Evolutionary conservation across 768 basidiomycete genomes (phyloP).

Genomic region (Imleria badia): DNA sequence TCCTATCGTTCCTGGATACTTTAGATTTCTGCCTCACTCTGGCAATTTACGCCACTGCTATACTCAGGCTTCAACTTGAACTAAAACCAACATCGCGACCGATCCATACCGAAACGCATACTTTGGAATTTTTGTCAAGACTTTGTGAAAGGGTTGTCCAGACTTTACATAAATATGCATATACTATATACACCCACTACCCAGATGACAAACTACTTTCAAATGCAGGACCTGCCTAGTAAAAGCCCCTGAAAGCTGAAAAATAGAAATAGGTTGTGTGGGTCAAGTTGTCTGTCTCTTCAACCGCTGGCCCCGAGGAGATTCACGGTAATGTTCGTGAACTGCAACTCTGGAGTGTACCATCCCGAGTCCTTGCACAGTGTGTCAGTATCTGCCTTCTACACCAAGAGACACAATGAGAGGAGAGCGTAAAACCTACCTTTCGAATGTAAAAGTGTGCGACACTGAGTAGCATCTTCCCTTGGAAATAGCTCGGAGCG

Average conservation of each 20-base stretch:
- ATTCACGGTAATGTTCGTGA: not conserved
- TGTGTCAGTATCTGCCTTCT: not conserved
- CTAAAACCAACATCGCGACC: no score
- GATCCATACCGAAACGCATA: no score
- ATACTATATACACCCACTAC: not conserved
- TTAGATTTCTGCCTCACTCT: no score
- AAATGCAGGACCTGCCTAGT: not conserved
- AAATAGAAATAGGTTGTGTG: not conserved
- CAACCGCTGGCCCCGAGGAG: not conserved
- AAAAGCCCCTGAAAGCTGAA: not conserved
- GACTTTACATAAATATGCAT: not conserved
- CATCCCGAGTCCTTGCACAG: rapidly evolving
- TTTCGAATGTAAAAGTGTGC: not conserved
- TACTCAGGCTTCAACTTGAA: no score
- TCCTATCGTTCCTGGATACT: no score
- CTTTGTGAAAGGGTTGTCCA: not conserved
- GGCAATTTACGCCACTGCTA: no score
- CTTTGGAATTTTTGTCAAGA: no score
- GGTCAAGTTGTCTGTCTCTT: not conserved
- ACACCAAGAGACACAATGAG: not conserved
- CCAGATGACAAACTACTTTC: not conserved
- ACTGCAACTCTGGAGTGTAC: not conserved
- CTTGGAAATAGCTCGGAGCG: not conserved
- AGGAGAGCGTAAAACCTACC: slow-evolving; percentile 4
- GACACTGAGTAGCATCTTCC: not conserved